Conservation (phyloP, 306 rosid genomes). For the Corylus heterophylla region DNA sequence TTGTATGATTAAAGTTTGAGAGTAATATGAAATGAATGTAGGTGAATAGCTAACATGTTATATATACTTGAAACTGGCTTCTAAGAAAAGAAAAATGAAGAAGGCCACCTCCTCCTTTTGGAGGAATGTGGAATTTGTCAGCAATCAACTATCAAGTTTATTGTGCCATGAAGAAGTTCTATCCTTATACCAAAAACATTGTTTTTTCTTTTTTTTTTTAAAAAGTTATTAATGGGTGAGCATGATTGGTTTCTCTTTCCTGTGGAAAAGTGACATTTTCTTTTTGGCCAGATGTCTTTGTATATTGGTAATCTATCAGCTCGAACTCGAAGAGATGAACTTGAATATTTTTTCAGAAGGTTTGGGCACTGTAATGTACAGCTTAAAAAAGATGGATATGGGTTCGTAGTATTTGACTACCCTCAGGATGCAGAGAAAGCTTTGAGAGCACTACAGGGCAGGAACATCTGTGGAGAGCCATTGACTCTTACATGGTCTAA, state of each 20-base stretch:
- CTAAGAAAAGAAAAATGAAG: not conserved
- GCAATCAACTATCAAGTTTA: not conserved
- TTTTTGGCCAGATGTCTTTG: conserved; percentile 53
- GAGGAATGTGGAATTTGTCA: not conserved
- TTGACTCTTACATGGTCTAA: conserved; percentile 58
- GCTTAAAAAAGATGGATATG: conserved; percentile 61
- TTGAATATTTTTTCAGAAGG: conserved; percentile 44
- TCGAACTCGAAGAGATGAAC: conserved; percentile 48
- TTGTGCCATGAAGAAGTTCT: not conserved
- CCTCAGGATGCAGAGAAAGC: conserved; percentile 54
- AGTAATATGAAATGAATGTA: not conserved
- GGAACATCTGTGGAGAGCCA: conserved; percentile 55
- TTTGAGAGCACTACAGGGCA: conserved; percentile 55
- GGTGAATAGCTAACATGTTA: not conserved
- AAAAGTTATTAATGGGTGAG: not conserved
- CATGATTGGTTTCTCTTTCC: conserved; percentile 3
- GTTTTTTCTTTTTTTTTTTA: too few species aligned
- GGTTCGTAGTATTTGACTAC: conserved; percentile 58
- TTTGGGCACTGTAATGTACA: conserved; percentile 56
- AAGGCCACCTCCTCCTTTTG: not conserved
- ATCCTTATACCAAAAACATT: not conserved
- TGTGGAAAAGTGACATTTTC: not conserved
- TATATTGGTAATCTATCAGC: conserved; percentile 55
- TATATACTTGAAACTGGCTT: not conserved
- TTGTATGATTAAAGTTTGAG: not conserved